Percentiles rank a stretch among this genome's conserved stretches.
phyloP scores from a whole-genome alignment of 192 early-diverging fungal species.

The Coemansia sp. region DNA sequence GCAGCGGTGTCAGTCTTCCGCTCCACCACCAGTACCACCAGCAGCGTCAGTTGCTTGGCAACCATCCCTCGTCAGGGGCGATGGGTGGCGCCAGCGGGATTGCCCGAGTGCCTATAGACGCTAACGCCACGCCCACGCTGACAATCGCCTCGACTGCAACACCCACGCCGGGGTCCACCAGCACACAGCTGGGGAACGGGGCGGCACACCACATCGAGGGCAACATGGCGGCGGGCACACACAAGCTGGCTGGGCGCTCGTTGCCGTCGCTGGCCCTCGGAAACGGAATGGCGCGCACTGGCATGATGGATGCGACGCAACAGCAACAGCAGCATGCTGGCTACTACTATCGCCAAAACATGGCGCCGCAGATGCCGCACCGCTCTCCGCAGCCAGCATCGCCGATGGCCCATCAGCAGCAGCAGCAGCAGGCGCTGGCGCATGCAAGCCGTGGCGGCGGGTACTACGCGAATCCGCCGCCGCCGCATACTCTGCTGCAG shows the following conservation, averaged over 20 bases:
- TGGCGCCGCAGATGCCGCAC: background rate
- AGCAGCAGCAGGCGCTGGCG: slow-evolving; percentile 15
- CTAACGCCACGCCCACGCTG: slow-evolving; percentile 37
- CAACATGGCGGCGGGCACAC: slow-evolving; percentile 8
- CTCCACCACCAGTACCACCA: slow-evolving; percentile 25
- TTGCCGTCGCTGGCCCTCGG: slow-evolving; percentile 37
- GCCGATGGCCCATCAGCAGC: slow-evolving; percentile 12
- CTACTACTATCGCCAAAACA: slow-evolving; percentile 3
- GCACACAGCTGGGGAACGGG: slow-evolving; percentile 18
- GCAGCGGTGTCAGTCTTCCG: slow-evolving; percentile 6
- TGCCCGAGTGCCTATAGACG: slow-evolving; percentile 30
- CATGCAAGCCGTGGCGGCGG: slow-evolving; percentile 9
- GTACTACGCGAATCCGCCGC: slow-evolving; percentile 32
- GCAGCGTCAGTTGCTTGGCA: slow-evolving; percentile 18
- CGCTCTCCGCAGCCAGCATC: slow-evolving; percentile 14
- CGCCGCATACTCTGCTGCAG: slow-evolving; percentile 43
- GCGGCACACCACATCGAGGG: slow-evolving; percentile 29
- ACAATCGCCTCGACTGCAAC: slow-evolving; percentile 43
- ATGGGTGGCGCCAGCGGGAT: background rate
- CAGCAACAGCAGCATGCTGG: slow-evolving; percentile 15
- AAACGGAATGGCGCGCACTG: slow-evolving; percentile 20
- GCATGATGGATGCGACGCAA: slow-evolving; percentile 7
- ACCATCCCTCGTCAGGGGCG: background rate
- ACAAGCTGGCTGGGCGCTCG: slow-evolving; percentile 35
- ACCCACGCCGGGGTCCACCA: slow-evolving; percentile 40